Conservation (phyloP, 2,329 filamentous ascomycete genomes). For the Penicillium aurantiogriseum region DNA sequence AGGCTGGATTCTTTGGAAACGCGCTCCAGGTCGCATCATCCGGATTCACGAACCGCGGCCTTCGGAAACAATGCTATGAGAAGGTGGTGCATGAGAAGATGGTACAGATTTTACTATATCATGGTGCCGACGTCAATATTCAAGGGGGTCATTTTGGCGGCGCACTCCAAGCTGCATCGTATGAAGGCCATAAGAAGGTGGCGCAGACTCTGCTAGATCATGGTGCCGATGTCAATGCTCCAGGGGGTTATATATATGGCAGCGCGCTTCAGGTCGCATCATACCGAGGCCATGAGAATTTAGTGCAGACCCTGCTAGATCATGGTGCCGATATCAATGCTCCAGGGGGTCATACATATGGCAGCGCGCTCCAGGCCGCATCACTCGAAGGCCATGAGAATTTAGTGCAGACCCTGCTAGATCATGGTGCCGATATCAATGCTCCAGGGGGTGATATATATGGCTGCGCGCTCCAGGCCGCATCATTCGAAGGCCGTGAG, state of each 20-base stretch:
- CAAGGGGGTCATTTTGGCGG: not conserved
- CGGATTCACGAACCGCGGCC: too few species aligned
- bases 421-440: not conserved
- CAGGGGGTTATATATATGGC: not conserved
- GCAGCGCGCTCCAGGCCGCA: not conserved
- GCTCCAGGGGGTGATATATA: too few species aligned
- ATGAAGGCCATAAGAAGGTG: not conserved
- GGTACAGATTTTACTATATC: not conserved
- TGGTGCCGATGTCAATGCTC: conserved; percentile 1
- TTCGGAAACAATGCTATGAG: too few species aligned
- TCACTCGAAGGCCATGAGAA: rapidly evolving
- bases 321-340: not conserved
- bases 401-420: rapidly evolving
- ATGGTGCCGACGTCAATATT: conserved; percentile 3
- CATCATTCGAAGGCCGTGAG: not conserved
- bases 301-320: conserved; percentile 5
- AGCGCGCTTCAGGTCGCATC: conserved; percentile 2
- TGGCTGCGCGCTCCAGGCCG: not conserved
- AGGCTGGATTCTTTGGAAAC: not conserved
- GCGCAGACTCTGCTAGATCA: conserved; percentile 1
- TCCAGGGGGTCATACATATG: not conserved
- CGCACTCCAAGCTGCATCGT: conserved; percentile 3
- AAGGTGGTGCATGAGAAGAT: not conserved
- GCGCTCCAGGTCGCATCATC: conserved; percentile 1
- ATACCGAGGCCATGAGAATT: not conserved